Base-by-base conservation (phyloP, 2,329 filamentous ascomycete species). In the Paecilomyces sp. region DNA sequence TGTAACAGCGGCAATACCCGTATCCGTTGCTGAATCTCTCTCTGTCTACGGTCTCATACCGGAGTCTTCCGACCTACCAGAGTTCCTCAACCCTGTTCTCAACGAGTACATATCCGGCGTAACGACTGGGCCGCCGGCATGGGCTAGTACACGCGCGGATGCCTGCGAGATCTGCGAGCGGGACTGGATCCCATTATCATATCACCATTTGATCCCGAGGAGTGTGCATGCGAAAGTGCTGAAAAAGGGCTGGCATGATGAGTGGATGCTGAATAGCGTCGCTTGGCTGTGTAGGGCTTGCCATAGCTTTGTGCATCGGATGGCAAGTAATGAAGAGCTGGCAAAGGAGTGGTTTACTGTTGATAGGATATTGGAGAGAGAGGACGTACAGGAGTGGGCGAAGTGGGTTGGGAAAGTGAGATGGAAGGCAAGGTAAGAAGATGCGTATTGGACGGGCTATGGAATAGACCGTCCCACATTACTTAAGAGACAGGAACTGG, bases 261-360 rank as follows among this genome's bases (percentile, higher is more conserved):
- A 86, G 63, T 89, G 90, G 72, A 84, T 86, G 75, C 72, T 95
- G 72, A 85, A 90, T 67, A 91, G 86, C 70, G 91, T 94, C 22
- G 91, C 91, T 12, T 95, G 91, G 91, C 75, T 96, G 65, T 95
- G 91, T 74, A 81, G 90, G 56, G 88, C 90, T 2, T 96, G 91
- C 68, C 91, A 96, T 77, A 85, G 83, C 51, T 92, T 91, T 70
- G 90, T 95, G 71, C 91, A 95, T 77, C 78, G 85, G 47, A 84
- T 92, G 69, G 87, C 85, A 34, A 80, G 77, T 3, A 91, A 94
- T 70, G 91, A 95, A 80, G 89, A 89, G 66, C 75, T 96, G 65
- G 91, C 91, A 13, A 80, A 83, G 66, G 77, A 87, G 58, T 91
- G 82, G 70, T 91, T 86, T 75, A 92, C 86, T 0, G 84, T 94